Base-by-base conservation (phyloP, 192 early-diverging fungal species). In the Thamnidium elegans region DNA sequence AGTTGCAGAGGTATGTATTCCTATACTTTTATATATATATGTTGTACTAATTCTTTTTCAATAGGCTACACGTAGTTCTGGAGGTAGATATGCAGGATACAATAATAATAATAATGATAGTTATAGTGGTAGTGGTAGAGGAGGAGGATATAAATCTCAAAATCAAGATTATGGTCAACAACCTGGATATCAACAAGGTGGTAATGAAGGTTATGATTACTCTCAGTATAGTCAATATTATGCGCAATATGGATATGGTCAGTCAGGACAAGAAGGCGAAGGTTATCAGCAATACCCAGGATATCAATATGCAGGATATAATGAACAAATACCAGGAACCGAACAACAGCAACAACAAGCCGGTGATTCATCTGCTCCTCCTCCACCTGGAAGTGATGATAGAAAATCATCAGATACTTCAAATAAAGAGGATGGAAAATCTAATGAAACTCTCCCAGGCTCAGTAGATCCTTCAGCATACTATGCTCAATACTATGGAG, bases 401-500 rank as follows among this genome's bases (percentile, higher is more conserved):
- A 32, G 23, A 15, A 53, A 66, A 42, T 48, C 55, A 43, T 31
- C 58, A 20, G 51, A 58, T 11, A 42, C 14, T 3, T 19, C 59
- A 10, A 17, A 14, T 53, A 26, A 50, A 14, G 44, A 60, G 8
- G 34, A 32, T 34, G 55, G 13, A 45, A 50, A 48, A 6, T 53
- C 59, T 31, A 63, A 59, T 60, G 62, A 42, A 0, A 26, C 55
- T 1, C 1, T 2, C 26, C 26, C 26, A 26, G 26, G 26, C 26
- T 20, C 55, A 21, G 31, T 61, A 20, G 58, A 26, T 13, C 20
- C 47, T 60, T 43, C 55, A 15, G 65, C 63, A 21, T 73, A 80
- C n/a, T 77, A 77, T 52, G 73, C 70, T n/a, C 72, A 73, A 1
- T 77, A 75, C 58, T 79, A 76, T 66, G 73, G 69, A 42, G 68